Base-by-base conservation (phyloP, 495 filamentous ascomycete genomes). In the Hypomontagnella submonticulosa region DNA sequence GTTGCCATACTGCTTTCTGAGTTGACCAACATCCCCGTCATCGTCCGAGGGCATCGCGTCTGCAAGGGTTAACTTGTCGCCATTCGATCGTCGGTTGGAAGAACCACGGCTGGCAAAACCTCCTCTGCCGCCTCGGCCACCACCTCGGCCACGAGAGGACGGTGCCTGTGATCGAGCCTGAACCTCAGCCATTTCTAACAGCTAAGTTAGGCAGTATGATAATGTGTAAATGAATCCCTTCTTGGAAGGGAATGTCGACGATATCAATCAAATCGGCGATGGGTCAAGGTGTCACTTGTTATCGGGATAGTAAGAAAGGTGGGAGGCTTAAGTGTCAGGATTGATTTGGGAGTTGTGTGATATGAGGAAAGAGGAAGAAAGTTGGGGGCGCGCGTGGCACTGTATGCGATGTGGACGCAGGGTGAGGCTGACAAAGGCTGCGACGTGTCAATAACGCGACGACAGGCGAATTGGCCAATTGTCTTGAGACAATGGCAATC, bases 171-270 rank as follows among this genome's bases (percentile, higher is more conserved):
- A 84, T 83, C 95, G 85, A 76, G 89, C 83, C 82, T 93, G 88
- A 79, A 91, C 88, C 85, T 97, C 95, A 83, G 95, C 96, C 94
- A 99, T 97, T 74, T 76, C 81, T 71, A 70, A 78, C 75, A 74
- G 68, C 50, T 61, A 40, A 71, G 71, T 70, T 57, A 73, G 62
- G 66, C 50, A 57, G 57, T 70, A 72, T 60, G 55, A 30, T 57
- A 52, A 73, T 61, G 70, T 73, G 76, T 75, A 66, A 68, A 74
- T 76, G 71, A 75, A 72, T 71, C 79, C 80, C 79, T 80, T 75
- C 73, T 77, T 75, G 70, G 71, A 76, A 79, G 73, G 76, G 75
- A 65, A 62, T 75, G 57, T 72, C 66, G 73, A 63, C 70, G 70
- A 69, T 66, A 69, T 66, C 56, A 64, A 69, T 69, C 73, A 76